Evolutionary conservation across 495 filamentous ascomycete genomes (phyloP).

Genomic region (Aspergillus baeticus): DNA sequence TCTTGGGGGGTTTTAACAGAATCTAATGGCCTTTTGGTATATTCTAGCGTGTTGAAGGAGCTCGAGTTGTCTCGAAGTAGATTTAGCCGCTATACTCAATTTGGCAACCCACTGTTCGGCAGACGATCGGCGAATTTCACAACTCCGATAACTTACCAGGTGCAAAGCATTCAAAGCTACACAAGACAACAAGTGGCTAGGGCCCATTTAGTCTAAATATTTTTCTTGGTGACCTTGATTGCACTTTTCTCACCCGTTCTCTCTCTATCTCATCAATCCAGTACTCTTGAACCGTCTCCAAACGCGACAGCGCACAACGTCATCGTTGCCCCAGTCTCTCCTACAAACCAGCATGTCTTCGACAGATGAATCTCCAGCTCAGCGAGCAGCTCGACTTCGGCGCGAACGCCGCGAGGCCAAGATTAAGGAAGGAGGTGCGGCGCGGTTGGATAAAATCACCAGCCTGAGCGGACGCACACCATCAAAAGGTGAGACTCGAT

Average conservation of each 20-base stretch:
- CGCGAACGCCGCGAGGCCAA: constrained; percentile 90
- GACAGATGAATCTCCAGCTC: constrained; percentile 54
- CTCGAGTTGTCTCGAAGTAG: background rate
- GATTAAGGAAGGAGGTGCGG: constrained; percentile 76
- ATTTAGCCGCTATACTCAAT: constrained; percentile 5
- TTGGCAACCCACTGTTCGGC: background rate
- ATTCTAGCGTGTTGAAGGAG: too few species aligned
- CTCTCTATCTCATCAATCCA: background rate
- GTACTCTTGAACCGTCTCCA: background rate
- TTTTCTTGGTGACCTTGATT: too few species aligned
- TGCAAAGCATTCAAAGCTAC: background rate
- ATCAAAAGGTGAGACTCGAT: constrained; percentile 33
- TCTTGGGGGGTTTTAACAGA: too few species aligned
- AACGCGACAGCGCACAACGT: constrained; percentile 6
- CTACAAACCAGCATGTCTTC: constrained; percentile 30
- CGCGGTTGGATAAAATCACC: constrained; percentile 82
- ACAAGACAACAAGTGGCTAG: too few species aligned
- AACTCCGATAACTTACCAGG: background rate
- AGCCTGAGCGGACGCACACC: constrained; percentile 67
- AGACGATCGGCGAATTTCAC: constrained; percentile 10
- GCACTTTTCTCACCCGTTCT: too few species aligned
- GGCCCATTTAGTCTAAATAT: too few species aligned
- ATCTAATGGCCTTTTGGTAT: too few species aligned
- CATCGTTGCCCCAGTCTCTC: background rate
- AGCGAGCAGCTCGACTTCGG: constrained; percentile 75